phyloP scores from a whole-genome alignment of 495 filamentous ascomycete species.

The Aspergillus hancockii region DNA sequence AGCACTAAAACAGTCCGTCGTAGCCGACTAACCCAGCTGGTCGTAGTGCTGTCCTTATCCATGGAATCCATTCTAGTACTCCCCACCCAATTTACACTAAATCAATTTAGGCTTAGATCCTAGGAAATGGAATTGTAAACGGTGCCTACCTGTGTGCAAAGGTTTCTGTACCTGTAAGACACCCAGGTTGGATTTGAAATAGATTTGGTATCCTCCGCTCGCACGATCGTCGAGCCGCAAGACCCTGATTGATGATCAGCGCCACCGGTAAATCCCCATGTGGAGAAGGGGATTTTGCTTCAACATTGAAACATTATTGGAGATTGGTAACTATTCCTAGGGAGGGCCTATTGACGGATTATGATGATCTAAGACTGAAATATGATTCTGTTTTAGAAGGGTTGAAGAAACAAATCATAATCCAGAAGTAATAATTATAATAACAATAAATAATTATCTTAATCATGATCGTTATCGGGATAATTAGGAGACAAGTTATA shows the following conservation, averaged over 20 bases:
- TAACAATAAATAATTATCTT: no score
- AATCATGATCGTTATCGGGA: no score
- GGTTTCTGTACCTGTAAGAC: background rate
- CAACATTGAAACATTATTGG: conserved; percentile 20
- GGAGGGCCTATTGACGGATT: background rate
- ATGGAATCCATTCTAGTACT: background rate
- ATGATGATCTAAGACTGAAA: background rate
- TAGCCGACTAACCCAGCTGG: background rate
- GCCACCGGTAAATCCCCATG: conserved; percentile 15
- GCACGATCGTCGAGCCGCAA: conserved; percentile 15
- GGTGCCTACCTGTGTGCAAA: background rate
- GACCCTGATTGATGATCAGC: conserved; percentile 24
- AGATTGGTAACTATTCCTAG: background rate
- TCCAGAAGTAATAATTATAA: conserved; percentile 2
- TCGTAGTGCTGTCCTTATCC: background rate
- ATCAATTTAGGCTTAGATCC: background rate
- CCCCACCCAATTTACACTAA: conserved; percentile 1
- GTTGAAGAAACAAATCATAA: background rate
- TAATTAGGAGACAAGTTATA: background rate
- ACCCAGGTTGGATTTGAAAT: background rate
- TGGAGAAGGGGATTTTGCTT: conserved; percentile 17
- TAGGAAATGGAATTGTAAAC: no score
- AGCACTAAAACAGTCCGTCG: background rate
- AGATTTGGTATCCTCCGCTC: background rate
- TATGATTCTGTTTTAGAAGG: background rate